Base-by-base conservation (phyloP, 768 basidiomycete genomes). In the Termitomyces sp. region DNA sequence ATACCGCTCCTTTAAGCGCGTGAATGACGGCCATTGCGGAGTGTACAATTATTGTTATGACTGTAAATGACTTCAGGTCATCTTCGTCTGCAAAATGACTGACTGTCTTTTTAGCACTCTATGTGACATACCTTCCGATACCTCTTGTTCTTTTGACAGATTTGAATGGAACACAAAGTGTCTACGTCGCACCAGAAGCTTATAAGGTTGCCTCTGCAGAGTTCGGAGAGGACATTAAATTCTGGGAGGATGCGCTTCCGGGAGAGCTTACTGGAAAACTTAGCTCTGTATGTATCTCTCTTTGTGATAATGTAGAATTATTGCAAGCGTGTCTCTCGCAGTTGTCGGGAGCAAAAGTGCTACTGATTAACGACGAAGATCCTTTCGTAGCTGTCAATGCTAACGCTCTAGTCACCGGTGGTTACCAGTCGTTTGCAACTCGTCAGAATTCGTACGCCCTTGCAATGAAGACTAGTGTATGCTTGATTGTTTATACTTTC, bases 21-120 rank as follows among this genome's bases (percentile, higher is more conserved):
- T 81, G 24, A 78, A 81, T 59, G 83, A 85, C 60, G 82, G 82
- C 0, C 83, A 84, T 62, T 81, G 79, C 60, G 76, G 76, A 14
- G 77, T 78, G 64, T 71, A 79, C 41, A 82, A 83, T 62, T 62
- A 68, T 19, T 85, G 83, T 62, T 84, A 78, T 64, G 63, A 64
- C 48, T 62, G 64, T 64, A 59, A 26, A 61, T 59, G 24, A n/a
- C 34, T 41, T 35, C n/a, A 3, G 14, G 28, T 12, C 17, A 43
- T 55, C 14, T 54, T 17, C 28, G 42, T 21, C 34, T 38, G 30
- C 30, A 22, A 6, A 37, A 30, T 19, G 14, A 43, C 49, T 24
- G 26, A 49, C 32, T 19, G 2, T 8, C 11, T 43, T 32, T 32
- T 11, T 49, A 78, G 77, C 74, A 9, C 62, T 77, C 51, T 78